Evolutionary conservation across 805 yeast genomes (phyloP), one percentile per base, ranked within the genome.

Genomic region (Sungouiella thailandica): DNA sequence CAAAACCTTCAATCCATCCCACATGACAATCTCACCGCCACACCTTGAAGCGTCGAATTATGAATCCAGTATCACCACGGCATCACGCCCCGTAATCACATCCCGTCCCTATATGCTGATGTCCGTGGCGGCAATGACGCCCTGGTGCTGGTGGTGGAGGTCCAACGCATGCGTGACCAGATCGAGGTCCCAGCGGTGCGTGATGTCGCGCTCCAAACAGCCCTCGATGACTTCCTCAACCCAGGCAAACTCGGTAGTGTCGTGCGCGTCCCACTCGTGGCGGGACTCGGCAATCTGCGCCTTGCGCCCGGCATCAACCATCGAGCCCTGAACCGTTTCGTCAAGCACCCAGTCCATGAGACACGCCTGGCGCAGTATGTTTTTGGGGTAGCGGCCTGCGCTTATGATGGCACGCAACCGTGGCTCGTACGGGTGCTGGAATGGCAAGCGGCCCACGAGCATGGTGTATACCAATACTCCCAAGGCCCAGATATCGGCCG

Each of bases 401-500:
- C 78, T 58, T 27, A 89, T 89, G 65, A 78, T 72, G 9, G 83
- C 76, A 25, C 86, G 70, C 40, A 89, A 63, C 41, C 88, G 65
- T 8, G 95, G 95, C 47, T 84, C 88, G 53, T 79, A 83, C n/a
- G 74, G 74, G 52, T 88, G 95, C 39, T 77, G 78, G 60, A 89
- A 89, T 1, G 96, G 96, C 32, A 89, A 57, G 42, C 70, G 74
- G 0, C 94, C 89, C 16, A 77, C 72, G 18, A 80, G 58, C 75
- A 87, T 72, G 1, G 94, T 78, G 55, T 76, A 88, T 4, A 82
- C 47, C 42, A 83, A 60, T 1, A 88, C 84, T 4, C 97, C 97
- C 28, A 84, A 68, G 0, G 96, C 95, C 97, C 97, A 89, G 4
- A 85, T 71, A 58, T 89, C 97, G 1, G 89, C 80, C 25, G 76